Evolutionary conservation across 345 rosid species (phyloP).

Genomic region (Citrus glauca): DNA sequence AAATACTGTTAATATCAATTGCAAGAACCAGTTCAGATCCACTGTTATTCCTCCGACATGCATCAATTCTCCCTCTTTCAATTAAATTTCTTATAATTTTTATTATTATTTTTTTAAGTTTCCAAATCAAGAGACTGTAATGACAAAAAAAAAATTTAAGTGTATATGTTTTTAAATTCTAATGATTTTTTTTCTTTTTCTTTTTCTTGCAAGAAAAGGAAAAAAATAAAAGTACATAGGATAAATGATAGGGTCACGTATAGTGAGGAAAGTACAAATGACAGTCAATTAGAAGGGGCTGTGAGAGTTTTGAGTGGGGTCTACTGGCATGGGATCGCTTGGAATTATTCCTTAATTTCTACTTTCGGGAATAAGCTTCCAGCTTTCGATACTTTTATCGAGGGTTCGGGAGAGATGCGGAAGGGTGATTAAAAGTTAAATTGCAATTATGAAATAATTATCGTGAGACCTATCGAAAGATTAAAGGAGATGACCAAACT

Average conservation of each 20-base stretch:
- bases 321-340: neutral
- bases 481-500: neutral
- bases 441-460: neutral
- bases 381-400: no score
- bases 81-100: neutral
- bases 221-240: neutral
- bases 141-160: neutral
- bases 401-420: no score
- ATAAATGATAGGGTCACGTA: neutral
- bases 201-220: neutral
- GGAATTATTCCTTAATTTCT: neutral
- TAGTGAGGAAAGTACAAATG: neutral
- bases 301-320: neutral
- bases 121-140: neutral
- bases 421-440: no score
- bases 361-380: no score
- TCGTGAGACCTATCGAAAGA: neutral
- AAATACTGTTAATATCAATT: slow-evolving; percentile 46
- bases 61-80: slow-evolving; percentile 41
- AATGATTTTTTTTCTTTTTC: neutral
- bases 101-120: neutral
- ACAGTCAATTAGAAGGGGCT: neutral
- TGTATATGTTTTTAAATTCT: neutral
- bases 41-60: slow-evolving; percentile 62
- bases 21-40: slow-evolving; percentile 82